phyloP scores from a whole-genome alignment of 768 basidiomycete species.

The Suillus fuscotomentosus region DNA sequence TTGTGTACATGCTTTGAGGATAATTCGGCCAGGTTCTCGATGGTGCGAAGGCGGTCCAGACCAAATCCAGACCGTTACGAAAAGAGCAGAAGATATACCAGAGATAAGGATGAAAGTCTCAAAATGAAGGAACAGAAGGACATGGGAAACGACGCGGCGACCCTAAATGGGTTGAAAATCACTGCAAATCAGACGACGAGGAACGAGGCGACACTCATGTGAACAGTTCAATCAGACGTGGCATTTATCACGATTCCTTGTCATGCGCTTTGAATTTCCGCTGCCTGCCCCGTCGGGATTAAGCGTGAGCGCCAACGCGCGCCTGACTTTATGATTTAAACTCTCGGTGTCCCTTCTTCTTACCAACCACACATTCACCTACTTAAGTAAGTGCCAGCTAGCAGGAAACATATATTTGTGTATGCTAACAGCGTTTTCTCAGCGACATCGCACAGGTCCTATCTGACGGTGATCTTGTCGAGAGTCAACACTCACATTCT shows the following conservation, averaged over 20 bases:
- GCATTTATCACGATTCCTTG: neutral
- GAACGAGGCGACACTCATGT: neutral
- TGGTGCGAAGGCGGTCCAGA: neutral
- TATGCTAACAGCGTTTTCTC: neutral
- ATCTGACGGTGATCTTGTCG: neutral
- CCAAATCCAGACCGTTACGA: neutral
- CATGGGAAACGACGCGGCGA: neutral
- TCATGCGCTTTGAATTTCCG: neutral
- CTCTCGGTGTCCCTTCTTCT: neutral
- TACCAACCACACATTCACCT: neutral
- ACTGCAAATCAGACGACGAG: conserved; percentile 1
- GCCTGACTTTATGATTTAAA: neutral
- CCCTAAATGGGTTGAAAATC: conserved; percentile 1
- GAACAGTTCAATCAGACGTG: neutral
- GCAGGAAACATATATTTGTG: neutral
- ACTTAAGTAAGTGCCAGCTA: neutral
- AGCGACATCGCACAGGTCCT: neutral
- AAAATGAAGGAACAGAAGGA: neutral
- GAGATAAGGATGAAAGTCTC: neutral
- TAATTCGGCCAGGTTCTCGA: neutral
- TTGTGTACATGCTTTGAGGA: neutral
- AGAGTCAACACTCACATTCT: conserved; percentile 20
- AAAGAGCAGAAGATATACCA: neutral
- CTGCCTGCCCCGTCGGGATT: neutral
- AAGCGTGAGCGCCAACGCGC: neutral